Percentiles rank a stretch among this genome's conserved stretches.
phyloP scores from a whole-genome alignment of 306 rosid species.

The Ammopiptanthus mongolicus region DNA sequence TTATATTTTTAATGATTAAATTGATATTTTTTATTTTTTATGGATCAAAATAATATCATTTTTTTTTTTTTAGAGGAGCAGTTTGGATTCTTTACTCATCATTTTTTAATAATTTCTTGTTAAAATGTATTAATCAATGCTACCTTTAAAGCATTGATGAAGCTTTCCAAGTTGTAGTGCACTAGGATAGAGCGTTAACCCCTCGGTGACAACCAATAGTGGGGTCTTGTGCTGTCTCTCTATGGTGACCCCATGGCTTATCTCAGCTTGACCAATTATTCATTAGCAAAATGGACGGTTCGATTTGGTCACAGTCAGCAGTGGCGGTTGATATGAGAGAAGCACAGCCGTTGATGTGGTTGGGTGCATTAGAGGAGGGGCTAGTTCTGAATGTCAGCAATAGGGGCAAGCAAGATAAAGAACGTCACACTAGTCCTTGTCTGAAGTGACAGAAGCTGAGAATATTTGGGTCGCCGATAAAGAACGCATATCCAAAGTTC shows the following conservation, averaged over 20 bases:
- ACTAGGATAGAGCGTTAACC: not conserved
- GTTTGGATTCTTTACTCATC: too few species aligned
- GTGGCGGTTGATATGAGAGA: not conserved
- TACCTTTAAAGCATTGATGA: too few species aligned
- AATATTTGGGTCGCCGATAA: constrained; percentile 96
- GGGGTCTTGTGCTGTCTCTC: constrained; percentile 44
- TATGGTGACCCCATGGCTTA: constrained; percentile 22
- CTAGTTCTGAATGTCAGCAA: not conserved
- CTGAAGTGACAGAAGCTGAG: constrained; percentile 55
- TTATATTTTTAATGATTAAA: too few species aligned
- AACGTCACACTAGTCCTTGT: constrained; percentile 28
- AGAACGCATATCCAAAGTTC: constrained; percentile 81
- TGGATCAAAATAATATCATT: too few species aligned
- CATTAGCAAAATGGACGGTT: constrained; percentile 26
- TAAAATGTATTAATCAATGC: too few species aligned
- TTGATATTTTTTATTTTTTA: too few species aligned
- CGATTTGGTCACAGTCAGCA: not conserved
- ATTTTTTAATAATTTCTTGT: too few species aligned
- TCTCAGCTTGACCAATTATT: constrained; percentile 37
- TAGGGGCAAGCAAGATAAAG: constrained; percentile 6
- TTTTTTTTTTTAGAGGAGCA: too few species aligned
- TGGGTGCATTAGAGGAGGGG: not conserved
- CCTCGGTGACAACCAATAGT: constrained; percentile 54
- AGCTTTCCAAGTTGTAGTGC: not conserved
- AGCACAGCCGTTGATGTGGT: constrained; percentile 30